A percentile compares a stretch with the other conserved stretches of the same genome.
Conservation (phyloP, 1,139 yeast species). For the Magnusiomyces suaveolens region DNA sequence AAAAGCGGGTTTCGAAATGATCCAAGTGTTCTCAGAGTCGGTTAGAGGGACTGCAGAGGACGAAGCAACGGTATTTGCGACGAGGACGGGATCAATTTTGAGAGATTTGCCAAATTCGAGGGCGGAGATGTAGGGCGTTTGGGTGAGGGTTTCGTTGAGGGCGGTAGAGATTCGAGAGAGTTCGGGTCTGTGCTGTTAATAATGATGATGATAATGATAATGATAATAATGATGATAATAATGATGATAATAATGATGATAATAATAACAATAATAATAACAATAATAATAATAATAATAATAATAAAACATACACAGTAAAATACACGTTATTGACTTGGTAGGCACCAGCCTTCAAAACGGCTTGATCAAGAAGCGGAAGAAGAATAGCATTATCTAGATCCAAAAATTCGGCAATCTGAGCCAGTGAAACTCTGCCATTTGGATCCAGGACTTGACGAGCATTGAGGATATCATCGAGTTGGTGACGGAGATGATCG, state of each 20-base stretch:
- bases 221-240: too few species aligned
- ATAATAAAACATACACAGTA: background rate
- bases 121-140: background rate
- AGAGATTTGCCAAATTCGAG: background rate
- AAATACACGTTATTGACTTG: background rate
- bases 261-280: background rate
- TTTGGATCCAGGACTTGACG: background rate
- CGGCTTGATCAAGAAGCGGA: background rate
- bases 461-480: background rate
- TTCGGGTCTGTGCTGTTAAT: background rate
- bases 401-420: background rate
- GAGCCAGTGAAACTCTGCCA: background rate
- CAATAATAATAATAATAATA: background rate
- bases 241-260: background rate
- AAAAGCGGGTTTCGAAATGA: background rate
- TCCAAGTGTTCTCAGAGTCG: background rate
- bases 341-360: background rate
- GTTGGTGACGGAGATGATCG: background rate
- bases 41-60: too few species aligned
- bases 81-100: slow-evolving; percentile 2
- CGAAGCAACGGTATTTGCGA: background rate
- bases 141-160: background rate
- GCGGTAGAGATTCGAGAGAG: background rate
- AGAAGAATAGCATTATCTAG: background rate
- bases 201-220: too few species aligned